Percentiles rank a stretch among this genome's conserved stretches.
Conservation (phyloP, 768 basidiomycete species). For the Dentipellis sp. region DNA sequence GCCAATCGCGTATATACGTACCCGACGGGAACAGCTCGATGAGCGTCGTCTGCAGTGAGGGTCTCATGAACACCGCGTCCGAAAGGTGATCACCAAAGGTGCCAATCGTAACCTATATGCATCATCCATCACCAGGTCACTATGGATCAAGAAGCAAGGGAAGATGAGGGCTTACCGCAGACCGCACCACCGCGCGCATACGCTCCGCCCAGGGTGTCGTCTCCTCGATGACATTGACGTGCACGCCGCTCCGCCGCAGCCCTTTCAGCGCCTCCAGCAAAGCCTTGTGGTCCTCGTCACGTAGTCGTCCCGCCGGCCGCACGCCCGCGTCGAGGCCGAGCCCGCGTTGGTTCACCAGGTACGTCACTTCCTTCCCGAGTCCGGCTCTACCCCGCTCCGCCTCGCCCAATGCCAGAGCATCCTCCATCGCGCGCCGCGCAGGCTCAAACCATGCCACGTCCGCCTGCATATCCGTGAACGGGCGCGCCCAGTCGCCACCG, state of each 20-base stretch:
- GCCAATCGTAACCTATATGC: slow-evolving; percentile 8
- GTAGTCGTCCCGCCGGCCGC: slow-evolving; percentile 46
- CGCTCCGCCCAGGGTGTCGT: slow-evolving; percentile 8
- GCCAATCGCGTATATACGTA: slow-evolving; percentile 10
- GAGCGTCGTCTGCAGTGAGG: slow-evolving; percentile 2
- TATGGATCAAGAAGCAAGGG: background rate
- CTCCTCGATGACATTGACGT: slow-evolving; percentile 8
- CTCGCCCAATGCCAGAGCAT: slow-evolving; percentile 28
- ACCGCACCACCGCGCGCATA: slow-evolving; percentile 10
- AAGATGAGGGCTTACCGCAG: slow-evolving; percentile 4
- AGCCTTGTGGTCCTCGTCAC: slow-evolving; percentile 44
- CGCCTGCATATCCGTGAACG: slow-evolving; percentile 18
- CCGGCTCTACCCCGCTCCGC: slow-evolving; percentile 18
- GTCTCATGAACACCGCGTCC: slow-evolving; percentile 11
- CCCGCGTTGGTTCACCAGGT: slow-evolving; percentile 27
- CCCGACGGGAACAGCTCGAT: slow-evolving; percentile 12
- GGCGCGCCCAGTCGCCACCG: slow-evolving; percentile 7
- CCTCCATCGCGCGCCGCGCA: slow-evolving; percentile 28
- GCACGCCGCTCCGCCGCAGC: slow-evolving; percentile 26
- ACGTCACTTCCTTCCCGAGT: slow-evolving; percentile 56
- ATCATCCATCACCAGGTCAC: background rate
- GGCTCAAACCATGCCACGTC: slow-evolving; percentile 31
- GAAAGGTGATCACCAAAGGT: slow-evolving; percentile 8
- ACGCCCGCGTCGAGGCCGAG: slow-evolving; percentile 26
- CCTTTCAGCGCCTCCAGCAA: slow-evolving; percentile 49